Conservation (phyloP, 352 stramenopile species). For the Phytophthora tentaculata region DNA sequence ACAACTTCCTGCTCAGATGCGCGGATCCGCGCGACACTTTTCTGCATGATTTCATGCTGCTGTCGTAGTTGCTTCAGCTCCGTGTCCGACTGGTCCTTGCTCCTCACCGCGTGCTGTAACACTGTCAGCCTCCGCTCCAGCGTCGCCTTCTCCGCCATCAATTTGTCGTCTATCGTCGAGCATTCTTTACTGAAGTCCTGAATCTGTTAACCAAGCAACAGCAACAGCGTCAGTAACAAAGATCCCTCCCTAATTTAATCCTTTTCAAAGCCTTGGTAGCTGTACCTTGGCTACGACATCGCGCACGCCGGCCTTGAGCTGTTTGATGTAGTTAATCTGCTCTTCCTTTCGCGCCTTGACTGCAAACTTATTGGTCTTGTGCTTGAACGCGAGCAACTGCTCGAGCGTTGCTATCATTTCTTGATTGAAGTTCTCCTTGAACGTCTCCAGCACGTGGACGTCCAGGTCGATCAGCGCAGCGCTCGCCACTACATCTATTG, state of each 20-base stretch:
- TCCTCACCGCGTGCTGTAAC: slow-evolving; percentile 43
- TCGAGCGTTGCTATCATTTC: slow-evolving; percentile 52
- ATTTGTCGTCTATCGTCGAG: slow-evolving; percentile 42
- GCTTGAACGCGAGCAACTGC: slow-evolving; percentile 56
- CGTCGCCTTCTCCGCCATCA: slow-evolving; percentile 38
- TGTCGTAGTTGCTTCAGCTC: slow-evolving; percentile 46
- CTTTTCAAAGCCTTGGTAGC: neutral
- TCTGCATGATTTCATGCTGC: slow-evolving; percentile 40
- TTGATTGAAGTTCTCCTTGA: slow-evolving; percentile 39
- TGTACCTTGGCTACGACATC: slow-evolving; percentile 45
- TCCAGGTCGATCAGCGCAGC: slow-evolving; percentile 14
- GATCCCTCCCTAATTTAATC: neutral
- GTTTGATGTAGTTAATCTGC: slow-evolving; percentile 58
- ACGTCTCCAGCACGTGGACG: slow-evolving; percentile 43
- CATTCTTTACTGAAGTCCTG: slow-evolving; percentile 40
- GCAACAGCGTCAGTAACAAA: neutral
- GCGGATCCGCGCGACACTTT: slow-evolving; percentile 37
- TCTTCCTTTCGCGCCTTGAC: slow-evolving; percentile 66
- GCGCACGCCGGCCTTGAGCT: slow-evolving; percentile 54
- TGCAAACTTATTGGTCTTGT: slow-evolving; percentile 77
- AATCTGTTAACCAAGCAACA: slow-evolving; percentile 33
- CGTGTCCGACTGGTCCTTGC: slow-evolving; percentile 43
- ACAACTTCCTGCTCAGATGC: slow-evolving; percentile 46
- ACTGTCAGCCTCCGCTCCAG: slow-evolving; percentile 45
- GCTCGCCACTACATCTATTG: neutral